Conservation (phyloP, 164 flowering plant genomes). For the Dillenia turbinata region DNA sequence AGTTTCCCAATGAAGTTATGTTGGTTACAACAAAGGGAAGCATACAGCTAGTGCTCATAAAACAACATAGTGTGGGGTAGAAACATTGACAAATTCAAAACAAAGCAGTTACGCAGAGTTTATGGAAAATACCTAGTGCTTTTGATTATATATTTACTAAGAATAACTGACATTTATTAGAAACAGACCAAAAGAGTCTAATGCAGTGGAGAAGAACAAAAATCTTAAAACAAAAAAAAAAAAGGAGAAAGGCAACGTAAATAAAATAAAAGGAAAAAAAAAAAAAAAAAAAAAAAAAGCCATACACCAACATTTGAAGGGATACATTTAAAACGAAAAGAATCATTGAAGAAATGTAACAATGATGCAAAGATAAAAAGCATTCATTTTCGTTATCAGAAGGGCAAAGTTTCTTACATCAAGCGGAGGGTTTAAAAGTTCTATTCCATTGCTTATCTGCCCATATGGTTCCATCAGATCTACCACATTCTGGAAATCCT, state of each 20-base stretch:
- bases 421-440: conserved; percentile 72
- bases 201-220: background rate
- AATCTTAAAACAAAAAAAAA: background rate
- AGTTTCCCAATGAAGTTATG: no score
- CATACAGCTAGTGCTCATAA: no score
- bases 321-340: background rate
- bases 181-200: no score
- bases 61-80: no score
- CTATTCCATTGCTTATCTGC: conserved; percentile 85
- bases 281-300: background rate
- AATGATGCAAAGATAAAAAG: background rate
- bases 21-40: no score
- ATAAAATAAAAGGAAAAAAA: background rate
- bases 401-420: conserved; percentile 56
- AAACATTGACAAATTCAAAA: no score
- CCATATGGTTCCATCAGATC: conserved; percentile 97
- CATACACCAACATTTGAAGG: background rate
- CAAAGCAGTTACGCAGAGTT: no score
- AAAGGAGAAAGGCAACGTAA: background rate
- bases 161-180: no score
- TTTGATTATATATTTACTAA: no score
- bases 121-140: no score
- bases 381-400: no score
- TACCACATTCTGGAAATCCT: conserved; percentile 81
- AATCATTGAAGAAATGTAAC: background rate